Base-by-base conservation (phyloP, 768 basidiomycete genomes). In the Collybiopsis luxurians region DNA sequence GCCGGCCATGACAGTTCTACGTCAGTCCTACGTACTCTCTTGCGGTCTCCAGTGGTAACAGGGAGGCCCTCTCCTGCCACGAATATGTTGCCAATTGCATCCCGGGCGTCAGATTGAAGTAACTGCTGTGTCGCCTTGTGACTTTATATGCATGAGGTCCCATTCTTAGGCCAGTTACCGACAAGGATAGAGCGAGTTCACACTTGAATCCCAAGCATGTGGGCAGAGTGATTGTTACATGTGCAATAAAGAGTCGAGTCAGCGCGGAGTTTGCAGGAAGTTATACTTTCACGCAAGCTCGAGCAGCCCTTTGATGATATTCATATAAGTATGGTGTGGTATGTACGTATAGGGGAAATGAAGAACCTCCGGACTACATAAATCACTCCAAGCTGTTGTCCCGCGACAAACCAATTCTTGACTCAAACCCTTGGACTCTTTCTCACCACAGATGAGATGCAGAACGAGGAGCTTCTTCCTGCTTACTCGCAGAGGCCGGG, bases 221-320 rank as follows among this genome's bases (percentile, higher is more conserved):
- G 53, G 53, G 53, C 36, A 44, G n/a, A 36, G 13, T 54, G 53
- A 54, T 54, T n/a, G 53, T n/a, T 28, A 45, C 53, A 54, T 54
- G 53, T 54, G 53, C 53, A 54, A 23, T n/a, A 42, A 26, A 53
- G 51, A 24, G 34, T 44, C n/a, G 27, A 54, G 40, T 39, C 51
- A 53, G 40, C 53, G 39, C 53, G 53, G 53, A 54, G 50, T 27
- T 53, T 40, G 42, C 51, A 53, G 51, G 38, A 53, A 42, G 27
- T 11, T 54, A 43, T 24, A 38, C 15, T 13, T 36, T 21, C 24
- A 24, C 50, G 34, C 31, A 39, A 36, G 50, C 50, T 51, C 50
- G 24, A 34, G 50, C 31, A 26, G 23, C 36, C 21, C 34, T 23
- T 51, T 24, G 34, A 39, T 51, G 9, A 48, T 42, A 42, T n/a